A percentile compares a stretch with the other conserved stretches of the same genome.
Conservation (phyloP, 2,329 filamentous ascomycete genomes). For the Aspergillus neotritici region DNA sequence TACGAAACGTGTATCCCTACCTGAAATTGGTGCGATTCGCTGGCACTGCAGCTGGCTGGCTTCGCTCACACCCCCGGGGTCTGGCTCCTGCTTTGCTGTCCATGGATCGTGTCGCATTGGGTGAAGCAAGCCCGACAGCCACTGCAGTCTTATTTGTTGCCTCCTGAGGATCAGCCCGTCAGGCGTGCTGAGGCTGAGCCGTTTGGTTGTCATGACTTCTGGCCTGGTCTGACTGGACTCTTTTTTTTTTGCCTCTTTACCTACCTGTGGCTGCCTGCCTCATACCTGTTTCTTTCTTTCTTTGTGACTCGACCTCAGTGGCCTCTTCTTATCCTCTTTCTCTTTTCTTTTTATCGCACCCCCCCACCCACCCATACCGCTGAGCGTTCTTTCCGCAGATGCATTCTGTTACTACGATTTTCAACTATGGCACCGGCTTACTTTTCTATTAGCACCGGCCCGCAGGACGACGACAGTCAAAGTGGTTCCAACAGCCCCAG, state of each 20-base stretch:
- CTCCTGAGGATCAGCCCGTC: conserved; percentile 1
- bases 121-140: conserved; percentile 6
- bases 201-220: not conserved
- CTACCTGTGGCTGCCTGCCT: no score
- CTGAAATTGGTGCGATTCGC: no score
- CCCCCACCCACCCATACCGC: not conserved
- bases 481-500: conserved; percentile 72
- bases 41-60: not conserved
- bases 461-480: conserved; percentile 38
- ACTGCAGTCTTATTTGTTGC: conserved; percentile 6
- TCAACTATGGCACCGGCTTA: conserved; percentile 22
- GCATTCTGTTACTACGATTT: not conserved
- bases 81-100: conserved; percentile 5
- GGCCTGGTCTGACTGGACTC: not conserved
- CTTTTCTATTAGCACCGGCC: conserved; percentile 19
- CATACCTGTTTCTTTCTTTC: no score
- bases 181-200: conserved; percentile 1
- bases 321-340: conserved; percentile 8
- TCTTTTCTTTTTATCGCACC: not conserved
- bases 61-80: not conserved
- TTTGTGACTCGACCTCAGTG: not conserved
- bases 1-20: no score
- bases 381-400: conserved; percentile 5
- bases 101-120: conserved; percentile 5
- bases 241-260: conserved; percentile 7